phyloP scores from a whole-genome alignment of 495 filamentous ascomycete genomes.

The Amphirosellinia nigrospora region DNA sequence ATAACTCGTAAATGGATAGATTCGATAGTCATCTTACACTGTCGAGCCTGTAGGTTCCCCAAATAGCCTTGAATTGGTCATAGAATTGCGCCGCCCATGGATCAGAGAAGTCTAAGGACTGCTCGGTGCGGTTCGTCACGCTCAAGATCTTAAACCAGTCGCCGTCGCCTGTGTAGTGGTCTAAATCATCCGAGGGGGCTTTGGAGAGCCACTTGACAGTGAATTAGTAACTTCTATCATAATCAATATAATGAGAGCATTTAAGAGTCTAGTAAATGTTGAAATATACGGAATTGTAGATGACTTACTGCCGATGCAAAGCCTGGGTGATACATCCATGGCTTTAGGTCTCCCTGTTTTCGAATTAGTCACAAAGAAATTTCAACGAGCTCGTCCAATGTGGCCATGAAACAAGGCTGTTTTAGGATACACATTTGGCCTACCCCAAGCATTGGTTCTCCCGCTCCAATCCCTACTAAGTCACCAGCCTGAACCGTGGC shows the following conservation, averaged over 20 bases:
- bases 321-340: neutral
- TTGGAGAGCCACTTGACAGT: slow-evolving; percentile 29
- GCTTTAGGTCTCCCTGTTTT: neutral
- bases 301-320: neutral
- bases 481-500: neutral
- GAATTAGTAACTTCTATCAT: neutral
- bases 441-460: neutral
- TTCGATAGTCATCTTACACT: neutral
- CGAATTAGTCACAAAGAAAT: neutral
- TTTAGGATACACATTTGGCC: neutral
- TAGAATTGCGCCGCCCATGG: neutral
- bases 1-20: neutral
- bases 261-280: neutral
- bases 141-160: slow-evolving; percentile 43
- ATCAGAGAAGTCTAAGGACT: slow-evolving; percentile 8
- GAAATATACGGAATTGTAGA: neutral
- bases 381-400: neutral
- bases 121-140: slow-evolving; percentile 13
- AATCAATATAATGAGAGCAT: neutral
- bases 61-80: neutral
- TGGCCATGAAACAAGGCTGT: neutral
- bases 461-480: neutral
- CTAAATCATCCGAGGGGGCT: slow-evolving; percentile 28
- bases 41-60: neutral
- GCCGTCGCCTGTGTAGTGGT: slow-evolving; percentile 32